These are phyloP conservation scores for Komagataella ulmi DNA, from an alignment of 805 yeast genomes.

Conservation along the genomic window DNA sequence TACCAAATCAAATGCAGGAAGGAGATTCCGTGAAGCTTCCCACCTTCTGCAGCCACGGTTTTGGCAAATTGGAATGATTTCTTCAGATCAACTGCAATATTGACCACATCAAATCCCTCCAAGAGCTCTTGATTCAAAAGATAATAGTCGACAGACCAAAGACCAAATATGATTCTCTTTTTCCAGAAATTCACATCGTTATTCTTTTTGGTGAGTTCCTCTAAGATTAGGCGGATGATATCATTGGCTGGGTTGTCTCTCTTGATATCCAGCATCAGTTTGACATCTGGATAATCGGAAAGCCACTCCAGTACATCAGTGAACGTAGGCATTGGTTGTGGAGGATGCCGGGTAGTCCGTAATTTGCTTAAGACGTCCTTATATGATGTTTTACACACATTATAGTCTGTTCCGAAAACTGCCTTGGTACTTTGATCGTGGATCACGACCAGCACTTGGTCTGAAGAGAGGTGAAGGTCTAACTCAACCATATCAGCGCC, in stretches of 20 bases:
- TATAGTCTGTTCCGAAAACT: neutral
- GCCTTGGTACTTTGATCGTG: neutral
- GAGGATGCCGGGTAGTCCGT: neutral
- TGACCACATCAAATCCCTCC: conserved; percentile 12
- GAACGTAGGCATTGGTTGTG: conserved; percentile 17
- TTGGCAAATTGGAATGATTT: conserved; percentile 9
- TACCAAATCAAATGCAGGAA: neutral
- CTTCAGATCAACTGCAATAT: conserved; percentile 15
- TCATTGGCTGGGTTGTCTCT: conserved; percentile 14
- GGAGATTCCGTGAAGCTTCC: neutral
- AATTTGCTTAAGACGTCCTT: neutral
- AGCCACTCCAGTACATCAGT: conserved; percentile 17
- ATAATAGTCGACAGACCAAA: conserved; percentile 20
- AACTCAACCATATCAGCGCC: conserved; percentile 20
- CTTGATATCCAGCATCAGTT: conserved; percentile 26
- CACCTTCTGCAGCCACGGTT: conserved; percentile 5
- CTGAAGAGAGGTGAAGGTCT: conserved; percentile 5
- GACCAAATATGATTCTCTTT: conserved; percentile 20
- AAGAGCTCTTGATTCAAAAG: conserved; percentile 6
- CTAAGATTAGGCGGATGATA: conserved; percentile 13
- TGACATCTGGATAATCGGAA: conserved; percentile 15
- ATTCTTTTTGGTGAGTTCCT: conserved; percentile 6
- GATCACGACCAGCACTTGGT: neutral
- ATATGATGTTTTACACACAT: neutral
- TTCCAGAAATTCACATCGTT: conserved; percentile 14